Base-by-base conservation (phyloP, 1,284 basidiomycete genomes). In the Pseudozyma thailandica region DNA sequence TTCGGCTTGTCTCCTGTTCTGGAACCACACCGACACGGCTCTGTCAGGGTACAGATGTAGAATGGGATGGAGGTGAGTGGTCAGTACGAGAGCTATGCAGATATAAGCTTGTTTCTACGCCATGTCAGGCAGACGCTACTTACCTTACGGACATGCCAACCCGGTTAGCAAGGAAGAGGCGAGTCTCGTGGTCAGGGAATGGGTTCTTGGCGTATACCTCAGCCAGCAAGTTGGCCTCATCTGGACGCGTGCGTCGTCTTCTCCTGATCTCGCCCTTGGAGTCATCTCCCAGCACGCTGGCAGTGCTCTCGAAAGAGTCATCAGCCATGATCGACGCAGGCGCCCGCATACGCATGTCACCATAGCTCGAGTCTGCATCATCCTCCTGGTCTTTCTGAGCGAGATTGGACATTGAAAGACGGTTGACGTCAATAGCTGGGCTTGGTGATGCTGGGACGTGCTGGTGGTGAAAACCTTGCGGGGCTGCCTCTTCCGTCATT, bases 1-100 rank as follows among this genome's bases (percentile, higher is more conserved):
- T 28, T 80, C 77, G n/a, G 79, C 78, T 42, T 81, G 79, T 23
- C 79, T 46, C 20, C 78, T 58, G 58, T 81, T 81, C 56, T 81
- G 79, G 55, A 81, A 81, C 79, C 79, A 81, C 13, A 81, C 74
- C 13, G 78, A 80, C 7, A 81, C 75, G 16, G 70, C 65, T 49
- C 66, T 70, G 62, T 35, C 25, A 23, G 30, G 4, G 15, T 23
- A 41, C 12, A 50, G 21, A 21, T 26, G 33, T 23, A 13, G 8
- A 20, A 35, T n/a, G n/a, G n/a, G 23, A n/a, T 15, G 7, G 16
- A 39, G 33, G 21, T 10, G 15, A 18, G 21, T 35, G 31, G 50
- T 60, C 41, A 60, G 56, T 46, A 38, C 21, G 18, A 28, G n/a
- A 2, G 18, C n/a, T 28, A 6, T 20, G 10, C 15, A n/a, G 26